Conservation (phyloP, 768 basidiomycete species). For the Pholiota microspora region DNA sequence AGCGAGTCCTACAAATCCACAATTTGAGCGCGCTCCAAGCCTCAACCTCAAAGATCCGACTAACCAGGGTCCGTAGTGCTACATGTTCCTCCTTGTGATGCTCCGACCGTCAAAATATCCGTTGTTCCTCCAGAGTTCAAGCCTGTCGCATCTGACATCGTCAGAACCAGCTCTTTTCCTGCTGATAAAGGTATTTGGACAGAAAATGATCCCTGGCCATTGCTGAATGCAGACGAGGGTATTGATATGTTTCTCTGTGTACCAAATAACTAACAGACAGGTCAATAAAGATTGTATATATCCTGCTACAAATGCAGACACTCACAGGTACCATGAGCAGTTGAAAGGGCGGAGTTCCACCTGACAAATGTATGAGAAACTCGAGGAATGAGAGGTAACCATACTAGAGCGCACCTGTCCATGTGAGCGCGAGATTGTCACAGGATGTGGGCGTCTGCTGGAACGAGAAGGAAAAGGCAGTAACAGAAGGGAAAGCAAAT, state of each 20-base stretch:
- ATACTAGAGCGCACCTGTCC: slow-evolving; percentile 52
- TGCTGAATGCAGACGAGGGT: slow-evolving; percentile 50
- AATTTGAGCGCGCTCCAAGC: background rate
- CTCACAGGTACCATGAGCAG: slow-evolving; percentile 46
- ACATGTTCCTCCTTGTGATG: slow-evolving; percentile 48
- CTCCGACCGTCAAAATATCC: slow-evolving; percentile 44
- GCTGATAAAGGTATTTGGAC: slow-evolving; percentile 41
- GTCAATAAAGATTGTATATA: too few relatives aligned
- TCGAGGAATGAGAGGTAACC: background rate
- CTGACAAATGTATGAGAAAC: slow-evolving; percentile 31
- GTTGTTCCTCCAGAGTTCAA: slow-evolving; percentile 66
- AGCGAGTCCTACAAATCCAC: slow-evolving; percentile 25
- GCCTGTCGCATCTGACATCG: slow-evolving; percentile 73
- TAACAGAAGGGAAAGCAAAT: slow-evolving; percentile 21
- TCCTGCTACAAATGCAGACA: too few relatives aligned
- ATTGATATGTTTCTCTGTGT: slow-evolving; percentile 53
- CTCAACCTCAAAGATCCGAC: slow-evolving; percentile 6
- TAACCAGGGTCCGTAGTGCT: slow-evolving; percentile 43
- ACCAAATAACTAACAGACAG: slow-evolving; percentile 45
- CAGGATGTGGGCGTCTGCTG: slow-evolving; percentile 50
- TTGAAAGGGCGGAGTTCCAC: slow-evolving; percentile 55
- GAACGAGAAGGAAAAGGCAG: slow-evolving; percentile 47
- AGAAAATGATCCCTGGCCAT: slow-evolving; percentile 53
- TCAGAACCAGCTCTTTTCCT: slow-evolving; percentile 43
- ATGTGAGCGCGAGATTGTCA: slow-evolving; percentile 56